Evolutionary conservation across 108 stramenopile genomes (phyloP).

Genomic region (Fragilariopsis cylindrus): DNA sequence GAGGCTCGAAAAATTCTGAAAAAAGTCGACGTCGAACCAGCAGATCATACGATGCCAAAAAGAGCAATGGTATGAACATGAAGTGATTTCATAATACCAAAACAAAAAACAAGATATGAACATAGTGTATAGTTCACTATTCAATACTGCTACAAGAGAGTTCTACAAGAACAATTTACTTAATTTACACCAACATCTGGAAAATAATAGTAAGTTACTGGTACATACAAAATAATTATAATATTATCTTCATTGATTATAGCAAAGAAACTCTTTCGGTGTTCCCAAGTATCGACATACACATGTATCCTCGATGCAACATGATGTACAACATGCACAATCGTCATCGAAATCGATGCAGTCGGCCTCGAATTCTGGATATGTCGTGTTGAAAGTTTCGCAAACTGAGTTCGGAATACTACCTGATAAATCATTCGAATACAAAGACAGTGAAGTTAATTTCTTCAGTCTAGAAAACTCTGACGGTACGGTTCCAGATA

Average conservation of each 20-base stretch:
- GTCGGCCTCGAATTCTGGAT: conserved; percentile 29
- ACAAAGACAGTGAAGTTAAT: conserved; percentile 23
- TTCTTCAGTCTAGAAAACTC: conserved; percentile 16
- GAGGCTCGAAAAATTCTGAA: conserved; percentile 7
- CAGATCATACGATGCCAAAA: neutral
- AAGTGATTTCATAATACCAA: neutral
- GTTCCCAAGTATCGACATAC: conserved; percentile 31
- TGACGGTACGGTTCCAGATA: conserved; percentile 36
- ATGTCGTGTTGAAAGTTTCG: conserved; percentile 23
- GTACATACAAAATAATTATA: too few relatives aligned
- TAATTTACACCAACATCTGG: too few relatives aligned
- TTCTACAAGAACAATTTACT: too few relatives aligned
- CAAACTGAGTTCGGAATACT: conserved; percentile 25
- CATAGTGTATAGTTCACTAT: too few relatives aligned
- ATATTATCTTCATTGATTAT: neutral
- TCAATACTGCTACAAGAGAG: neutral
- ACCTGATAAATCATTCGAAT: conserved; percentile 30
- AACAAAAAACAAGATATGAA: neutral
- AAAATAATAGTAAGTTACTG: too few relatives aligned
- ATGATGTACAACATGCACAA: conserved; percentile 39
- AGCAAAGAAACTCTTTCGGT: conserved; percentile 30
- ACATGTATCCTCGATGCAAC: conserved; percentile 32
- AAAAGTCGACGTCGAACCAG: neutral
- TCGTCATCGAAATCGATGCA: conserved; percentile 37
- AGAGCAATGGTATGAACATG: neutral